phyloP scores from a whole-genome alignment of 495 filamentous ascomycete genomes.

The Hypoxylon lienhwacheense region DNA sequence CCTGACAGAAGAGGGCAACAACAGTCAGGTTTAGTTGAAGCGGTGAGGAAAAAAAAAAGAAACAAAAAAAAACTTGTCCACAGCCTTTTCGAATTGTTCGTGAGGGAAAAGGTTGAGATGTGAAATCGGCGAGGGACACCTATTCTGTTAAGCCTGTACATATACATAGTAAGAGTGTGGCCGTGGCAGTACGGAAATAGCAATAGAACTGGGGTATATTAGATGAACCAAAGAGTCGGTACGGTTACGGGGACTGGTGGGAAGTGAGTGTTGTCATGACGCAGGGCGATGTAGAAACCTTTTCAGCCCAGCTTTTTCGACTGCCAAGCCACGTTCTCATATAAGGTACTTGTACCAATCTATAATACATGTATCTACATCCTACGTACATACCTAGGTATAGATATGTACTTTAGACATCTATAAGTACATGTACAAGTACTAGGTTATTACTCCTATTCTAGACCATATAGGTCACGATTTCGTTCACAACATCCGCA shows the following conservation, averaged over 20 bases:
- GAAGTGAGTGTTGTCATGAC: slow-evolving; percentile 36
- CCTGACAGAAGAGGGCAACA: slow-evolving; percentile 27
- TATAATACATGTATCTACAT: too few relatives aligned
- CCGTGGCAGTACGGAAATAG: slow-evolving; percentile 36
- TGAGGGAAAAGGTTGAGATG: slow-evolving; percentile 9
- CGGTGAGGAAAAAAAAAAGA: slow-evolving; percentile 44
- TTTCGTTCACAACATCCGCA: too few relatives aligned
- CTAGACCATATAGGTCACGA: too few relatives aligned
- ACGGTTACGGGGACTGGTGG: slow-evolving; percentile 25
- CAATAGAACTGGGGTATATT: slow-evolving; percentile 32
- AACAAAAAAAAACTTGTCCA: too few relatives aligned
- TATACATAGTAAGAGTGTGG: slow-evolving; percentile 13
- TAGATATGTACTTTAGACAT: too few relatives aligned
- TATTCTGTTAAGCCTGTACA: slow-evolving; percentile 12
- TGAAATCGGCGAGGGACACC: slow-evolving; percentile 22
- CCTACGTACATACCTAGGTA: too few relatives aligned
- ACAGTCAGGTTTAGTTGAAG: slow-evolving; percentile 29
- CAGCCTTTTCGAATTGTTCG: slow-evolving; percentile 19
- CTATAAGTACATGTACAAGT: too few relatives aligned
- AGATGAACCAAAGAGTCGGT: slow-evolving; percentile 36
- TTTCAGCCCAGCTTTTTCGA: slow-evolving; percentile 27
- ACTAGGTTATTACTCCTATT: too few relatives aligned
- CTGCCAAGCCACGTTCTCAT: slow-evolving; percentile 25
- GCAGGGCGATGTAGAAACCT: slow-evolving; percentile 36
- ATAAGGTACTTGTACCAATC: neutral